Evolutionary conservation across 2,329 filamentous ascomycete species (phyloP).

Genomic region (Fusarium sp.): DNA sequence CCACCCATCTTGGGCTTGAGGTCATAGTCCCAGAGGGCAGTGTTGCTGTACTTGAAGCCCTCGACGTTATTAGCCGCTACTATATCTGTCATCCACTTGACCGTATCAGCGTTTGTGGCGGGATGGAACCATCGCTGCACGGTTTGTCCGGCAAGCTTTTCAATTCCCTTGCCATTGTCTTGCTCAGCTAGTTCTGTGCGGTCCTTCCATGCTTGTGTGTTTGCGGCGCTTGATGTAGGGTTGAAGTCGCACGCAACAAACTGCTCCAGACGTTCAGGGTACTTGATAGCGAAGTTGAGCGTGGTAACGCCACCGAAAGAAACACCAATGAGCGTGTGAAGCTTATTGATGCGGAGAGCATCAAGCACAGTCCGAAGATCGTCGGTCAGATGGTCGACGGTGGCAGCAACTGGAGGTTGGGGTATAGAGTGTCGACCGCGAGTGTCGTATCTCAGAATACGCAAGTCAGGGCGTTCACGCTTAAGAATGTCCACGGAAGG

Average conservation of each 20-base stretch:
- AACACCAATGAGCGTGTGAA: constrained; percentile 78
- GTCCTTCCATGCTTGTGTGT: constrained; percentile 82
- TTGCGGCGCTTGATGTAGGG: constrained; percentile 74
- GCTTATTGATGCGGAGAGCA: constrained; percentile 73
- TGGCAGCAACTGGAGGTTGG: constrained; percentile 62
- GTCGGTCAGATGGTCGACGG: constrained; percentile 72
- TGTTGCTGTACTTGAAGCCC: constrained; percentile 75
- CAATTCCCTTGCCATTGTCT: constrained; percentile 68
- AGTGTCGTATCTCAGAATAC: constrained; percentile 80
- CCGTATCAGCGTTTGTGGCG: constrained; percentile 58
- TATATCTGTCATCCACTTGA: constrained; percentile 72
- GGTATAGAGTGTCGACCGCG: constrained; percentile 71
- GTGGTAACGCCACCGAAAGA: constrained; percentile 84
- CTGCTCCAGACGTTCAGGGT: constrained; percentile 66
- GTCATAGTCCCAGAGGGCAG: constrained; percentile 78
- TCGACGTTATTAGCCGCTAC: constrained; percentile 75
- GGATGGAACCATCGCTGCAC: constrained; percentile 84
- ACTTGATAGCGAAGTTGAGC: constrained; percentile 75
- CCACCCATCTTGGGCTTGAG: constrained; percentile 65
- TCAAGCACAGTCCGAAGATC: constrained; percentile 75
- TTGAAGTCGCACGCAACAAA: constrained; percentile 86
- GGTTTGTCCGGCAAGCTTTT: constrained; percentile 74
- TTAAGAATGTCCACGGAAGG: constrained; percentile 73
- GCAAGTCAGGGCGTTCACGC: constrained; percentile 69
- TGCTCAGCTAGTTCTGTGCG: constrained; percentile 74